Base-by-base conservation (phyloP, 352 stramenopile genomes). In the Aphanomyces invadans region DNA sequence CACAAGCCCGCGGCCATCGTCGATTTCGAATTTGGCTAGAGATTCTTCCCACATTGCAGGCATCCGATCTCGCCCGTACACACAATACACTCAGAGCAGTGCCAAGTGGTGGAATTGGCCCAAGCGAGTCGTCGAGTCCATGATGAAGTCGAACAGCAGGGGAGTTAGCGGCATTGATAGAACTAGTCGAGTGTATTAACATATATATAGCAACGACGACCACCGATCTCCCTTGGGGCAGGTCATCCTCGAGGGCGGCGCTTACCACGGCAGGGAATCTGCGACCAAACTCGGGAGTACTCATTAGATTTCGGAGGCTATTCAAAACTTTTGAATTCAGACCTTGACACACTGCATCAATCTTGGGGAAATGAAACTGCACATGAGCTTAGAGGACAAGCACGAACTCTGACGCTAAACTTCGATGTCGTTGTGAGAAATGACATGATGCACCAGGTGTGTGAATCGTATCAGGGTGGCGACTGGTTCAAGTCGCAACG, bases 21-120 rank as follows among this genome's bases (percentile, higher is more conserved):
- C 46, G 10, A 29, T 54, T 10, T 54, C 46, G 10, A 42, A 42
- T 15, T 42, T 42, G 36, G 36, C 36, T 7, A 7, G 36, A 15
- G 36, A 42, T 15, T 42, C 36, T 7, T 42, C 36, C 36, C 36
- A 42, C 36, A 42, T 15, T 15, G 7, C 7, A 7, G 15, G 7
- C 7, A 42, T 42, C 7, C 36, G 36, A 15, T n/a, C 26, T 21
- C 7, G n/a, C 7, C 10, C n/a, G n/a, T 12, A 54, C 7, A 54
- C n/a, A n/a, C n/a, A 54, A 15, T 29, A 54, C 46, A 10, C n/a
- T n/a, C n/a, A n/a, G n/a, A n/a, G 21, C 7, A 25, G 46, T 29
- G n/a, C n/a, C 46, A 54, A 11, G 46, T 54, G 46, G 46, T 54
- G 46, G 46, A 25, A 54, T 12, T 54, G 46, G 46, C 46, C 46